Evolutionary conservation across 306 rosid genomes (phyloP), one percentile per base, ranked within the genome.

Genomic region (Pterocarpus macrocarpus): DNA sequence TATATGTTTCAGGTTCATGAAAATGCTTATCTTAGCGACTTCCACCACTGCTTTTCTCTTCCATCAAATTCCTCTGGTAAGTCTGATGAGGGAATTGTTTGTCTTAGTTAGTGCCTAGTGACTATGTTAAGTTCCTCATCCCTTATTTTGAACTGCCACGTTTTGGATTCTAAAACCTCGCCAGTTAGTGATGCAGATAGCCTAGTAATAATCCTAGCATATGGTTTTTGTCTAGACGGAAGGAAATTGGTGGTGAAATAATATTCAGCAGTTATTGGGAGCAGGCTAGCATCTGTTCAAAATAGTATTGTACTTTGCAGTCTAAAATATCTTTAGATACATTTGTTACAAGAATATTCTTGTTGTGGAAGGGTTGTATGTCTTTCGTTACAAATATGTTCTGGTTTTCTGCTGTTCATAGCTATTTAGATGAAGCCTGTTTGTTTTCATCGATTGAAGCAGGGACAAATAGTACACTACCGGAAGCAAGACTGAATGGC

Each of bases 1-100:
- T 81, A 55, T 34, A 77, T 85, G 56, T 88, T 86, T 83, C 97
- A 93, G 99, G 97, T 93, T 77, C 99, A 95, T 49, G 97, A 95
- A 90, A 95, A 95, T 88, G 97, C 99, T 58, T 95, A 93, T 80
- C 81, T 86, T 50, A 91, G 97, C 72, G 97, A 91, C 56, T 89
- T 85, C 86, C 99, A 95, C 73, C 99, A 95, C 85, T 95, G 99
- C 85, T 95, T 90, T 89, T 89, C 91, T 69, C 81, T 88, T 83
- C 90, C 93, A n/a, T 83, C 92, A n/a, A 93, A 91, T 49, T 84
- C 92, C 79, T 88, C 93, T 17, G 87, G 99, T 93, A 77, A 84
- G 89, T 63, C 41, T 68, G 39, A 17, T 1, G 58, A 73, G 55
- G 65, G 22, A 47, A 17, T 55, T 73, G 28, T 53, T 71, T 67